These are phyloP conservation scores for Arthrobotrys sphaeroides DNA, from an alignment of 2,329 filamentous ascomycete species.

Conservation along the genomic window DNA sequence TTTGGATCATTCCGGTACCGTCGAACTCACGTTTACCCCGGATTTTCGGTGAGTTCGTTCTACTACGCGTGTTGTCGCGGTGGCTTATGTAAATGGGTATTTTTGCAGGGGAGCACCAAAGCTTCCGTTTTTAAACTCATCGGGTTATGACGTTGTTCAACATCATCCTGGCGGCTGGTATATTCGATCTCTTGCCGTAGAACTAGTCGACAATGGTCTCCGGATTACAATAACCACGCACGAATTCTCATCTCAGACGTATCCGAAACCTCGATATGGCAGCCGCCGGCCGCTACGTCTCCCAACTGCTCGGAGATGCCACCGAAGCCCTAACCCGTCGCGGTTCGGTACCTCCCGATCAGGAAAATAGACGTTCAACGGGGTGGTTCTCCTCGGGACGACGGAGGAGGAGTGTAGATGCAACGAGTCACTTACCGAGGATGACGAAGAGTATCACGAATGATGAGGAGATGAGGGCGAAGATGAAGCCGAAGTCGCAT, in stretches of 20 bases:
- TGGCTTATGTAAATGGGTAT: not conserved
- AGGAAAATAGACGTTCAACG: slow-evolving; percentile 24
- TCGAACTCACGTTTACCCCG: not conserved
- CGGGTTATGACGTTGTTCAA: slow-evolving; percentile 17
- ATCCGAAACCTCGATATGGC: slow-evolving; percentile 29
- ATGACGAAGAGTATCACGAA: slow-evolving; percentile 53
- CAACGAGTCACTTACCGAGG: slow-evolving; percentile 49
- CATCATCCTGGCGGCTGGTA: not conserved
- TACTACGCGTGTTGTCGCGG: slow-evolving; percentile 3
- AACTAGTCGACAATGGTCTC: slow-evolving; percentile 18
- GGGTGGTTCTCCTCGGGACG: slow-evolving; percentile 53
- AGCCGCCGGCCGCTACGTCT: slow-evolving; percentile 54
- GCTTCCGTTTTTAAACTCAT: not conserved
- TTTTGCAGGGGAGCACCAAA: slow-evolving; percentile 6
- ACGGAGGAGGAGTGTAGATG: slow-evolving; percentile 18
- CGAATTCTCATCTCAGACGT: not conserved
- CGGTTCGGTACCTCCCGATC: slow-evolving; percentile 42
- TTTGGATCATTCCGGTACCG: not conserved
- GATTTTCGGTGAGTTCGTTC: not conserved
- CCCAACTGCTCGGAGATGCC: slow-evolving; percentile 55
- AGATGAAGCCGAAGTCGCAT: slow-evolving; percentile 57
- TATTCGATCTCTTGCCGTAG: slow-evolving; percentile 3
- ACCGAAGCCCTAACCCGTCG: slow-evolving; percentile 54
- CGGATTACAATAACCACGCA: slow-evolving; percentile 4
- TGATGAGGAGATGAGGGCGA: slow-evolving; percentile 48